Evolutionary conservation across 441 rosid species (phyloP).

Genomic region (Oxalis stricta): DNA sequence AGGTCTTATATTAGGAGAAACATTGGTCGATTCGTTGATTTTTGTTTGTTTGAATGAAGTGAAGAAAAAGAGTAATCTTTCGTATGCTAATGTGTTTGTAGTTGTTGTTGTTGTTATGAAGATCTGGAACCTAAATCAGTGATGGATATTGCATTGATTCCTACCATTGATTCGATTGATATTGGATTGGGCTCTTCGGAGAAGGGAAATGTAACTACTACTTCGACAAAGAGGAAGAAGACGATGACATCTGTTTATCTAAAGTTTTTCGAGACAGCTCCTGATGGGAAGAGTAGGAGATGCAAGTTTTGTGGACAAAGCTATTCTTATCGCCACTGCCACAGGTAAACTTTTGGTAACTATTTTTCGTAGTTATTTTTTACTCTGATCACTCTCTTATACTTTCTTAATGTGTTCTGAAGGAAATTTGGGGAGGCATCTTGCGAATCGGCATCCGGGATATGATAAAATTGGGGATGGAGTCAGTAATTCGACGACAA

Average conservation of each 20-base stretch:
- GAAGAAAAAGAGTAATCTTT: no score
- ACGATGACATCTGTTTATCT: constrained; percentile 91
- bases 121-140: constrained; percentile 72
- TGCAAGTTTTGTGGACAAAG: constrained; percentile 92
- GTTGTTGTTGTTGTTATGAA: background rate
- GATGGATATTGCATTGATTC: constrained; percentile 55
- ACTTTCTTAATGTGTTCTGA: constrained; percentile 1
- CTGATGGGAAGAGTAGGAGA: constrained; percentile 71
- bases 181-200: constrained; percentile 68
- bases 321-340: constrained; percentile 88
- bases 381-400: background rate
- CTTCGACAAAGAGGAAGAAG: constrained; percentile 70
- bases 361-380: background rate
- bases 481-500: constrained; percentile 25
- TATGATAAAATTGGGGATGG: constrained; percentile 62
- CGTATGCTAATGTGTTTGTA: no score
- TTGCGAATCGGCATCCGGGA: constrained; percentile 81
- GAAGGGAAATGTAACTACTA: constrained; percentile 29
- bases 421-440: constrained; percentile 90
- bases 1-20: no score
- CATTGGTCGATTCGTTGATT: background rate
- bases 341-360: constrained; percentile 38
- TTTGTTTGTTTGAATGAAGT: no score
- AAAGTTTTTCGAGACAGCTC: constrained; percentile 70
- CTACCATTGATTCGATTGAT: constrained; percentile 44